phyloP scores from a whole-genome alignment of 306 rosid species.

The Glycyrrhiza uralensis region DNA sequence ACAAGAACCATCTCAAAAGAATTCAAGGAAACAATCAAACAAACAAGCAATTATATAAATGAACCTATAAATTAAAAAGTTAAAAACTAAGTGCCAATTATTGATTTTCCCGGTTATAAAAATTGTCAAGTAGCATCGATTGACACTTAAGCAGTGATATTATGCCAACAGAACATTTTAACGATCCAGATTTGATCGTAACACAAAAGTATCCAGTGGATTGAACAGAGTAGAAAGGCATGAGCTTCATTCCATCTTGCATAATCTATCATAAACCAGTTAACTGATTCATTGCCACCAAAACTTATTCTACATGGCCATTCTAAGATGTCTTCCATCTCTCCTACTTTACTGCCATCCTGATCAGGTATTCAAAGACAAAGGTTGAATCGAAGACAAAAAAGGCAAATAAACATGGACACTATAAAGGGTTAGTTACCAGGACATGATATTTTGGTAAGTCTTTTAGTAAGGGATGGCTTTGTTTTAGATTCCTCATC shows the following conservation, averaged over 20 bases:
- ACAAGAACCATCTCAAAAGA: neutral
- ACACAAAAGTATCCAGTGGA: neutral
- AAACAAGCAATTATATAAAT: neutral
- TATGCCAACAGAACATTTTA: neutral
- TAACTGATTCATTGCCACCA: constrained; percentile 2
- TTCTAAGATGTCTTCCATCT: constrained; percentile 2
- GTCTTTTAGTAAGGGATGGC: constrained; percentile 62
- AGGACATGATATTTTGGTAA: constrained; percentile 79
- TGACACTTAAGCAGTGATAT: neutral
- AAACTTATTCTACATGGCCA: neutral
- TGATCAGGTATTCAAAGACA: neutral
- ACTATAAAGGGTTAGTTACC: constrained; percentile 44
- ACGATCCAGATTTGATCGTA: constrained; percentile 7
- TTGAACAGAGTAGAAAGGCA: neutral
- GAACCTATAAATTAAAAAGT: constrained; percentile 16
- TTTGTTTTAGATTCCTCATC: constrained; percentile 59
- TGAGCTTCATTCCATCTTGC: constrained; percentile 7
- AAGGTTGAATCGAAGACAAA: neutral
- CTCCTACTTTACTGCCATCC: neutral
- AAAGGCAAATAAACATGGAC: constrained; percentile 7
- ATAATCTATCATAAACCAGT: neutral
- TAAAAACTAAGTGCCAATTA: neutral
- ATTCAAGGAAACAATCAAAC: neutral
- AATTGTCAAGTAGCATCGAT: neutral
- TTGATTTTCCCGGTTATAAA: neutral